These are phyloP conservation scores for Talaromyces sp. DNA, from an alignment of 2,329 filamentous ascomycete species.

Conservation along the genomic window DNA sequence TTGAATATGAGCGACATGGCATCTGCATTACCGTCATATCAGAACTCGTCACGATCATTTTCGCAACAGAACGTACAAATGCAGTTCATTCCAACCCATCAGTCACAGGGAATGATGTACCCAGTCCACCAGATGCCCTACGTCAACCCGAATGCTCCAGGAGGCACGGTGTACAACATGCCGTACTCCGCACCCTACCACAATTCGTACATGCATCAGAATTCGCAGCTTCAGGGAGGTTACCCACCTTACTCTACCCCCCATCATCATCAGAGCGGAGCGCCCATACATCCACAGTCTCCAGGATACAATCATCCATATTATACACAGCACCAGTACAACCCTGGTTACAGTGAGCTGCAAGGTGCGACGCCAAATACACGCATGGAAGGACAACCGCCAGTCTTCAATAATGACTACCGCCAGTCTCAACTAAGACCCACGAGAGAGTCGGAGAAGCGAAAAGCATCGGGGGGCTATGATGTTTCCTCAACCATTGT, in stretches of 20 bases:
- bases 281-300: conserved; percentile 19
- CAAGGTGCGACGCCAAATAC: conserved; percentile 9
- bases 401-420: neutral
- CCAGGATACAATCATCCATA: conserved; percentile 23
- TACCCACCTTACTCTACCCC: conserved; percentile 22
- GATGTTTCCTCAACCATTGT: conserved; percentile 35
- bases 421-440: conserved; percentile 17
- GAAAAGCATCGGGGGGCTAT: conserved; percentile 20
- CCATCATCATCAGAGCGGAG: conserved; percentile 17
- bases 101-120: conserved; percentile 28
- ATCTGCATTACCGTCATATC: conserved; percentile 26
- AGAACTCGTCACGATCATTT: conserved; percentile 17
- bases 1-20: conserved; percentile 29
- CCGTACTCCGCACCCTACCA: conserved; percentile 25
- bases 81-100: conserved; percentile 22
- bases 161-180: conserved; percentile 22
- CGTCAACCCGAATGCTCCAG: conserved; percentile 14
- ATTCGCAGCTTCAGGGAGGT: conserved; percentile 19
- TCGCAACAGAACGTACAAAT: conserved; percentile 25
- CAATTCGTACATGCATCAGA: conserved; percentile 23
- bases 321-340: conserved; percentile 24
- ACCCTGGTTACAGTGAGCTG: conserved; percentile 19
- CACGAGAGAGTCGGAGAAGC: conserved; percentile 19
- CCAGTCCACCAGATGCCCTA: conserved; percentile 21
- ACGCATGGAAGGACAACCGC: conserved; percentile 9